These are phyloP conservation scores for Starmerella scarabaei DNA, from an alignment of 805 yeast species.

Conservation along the genomic window DNA sequence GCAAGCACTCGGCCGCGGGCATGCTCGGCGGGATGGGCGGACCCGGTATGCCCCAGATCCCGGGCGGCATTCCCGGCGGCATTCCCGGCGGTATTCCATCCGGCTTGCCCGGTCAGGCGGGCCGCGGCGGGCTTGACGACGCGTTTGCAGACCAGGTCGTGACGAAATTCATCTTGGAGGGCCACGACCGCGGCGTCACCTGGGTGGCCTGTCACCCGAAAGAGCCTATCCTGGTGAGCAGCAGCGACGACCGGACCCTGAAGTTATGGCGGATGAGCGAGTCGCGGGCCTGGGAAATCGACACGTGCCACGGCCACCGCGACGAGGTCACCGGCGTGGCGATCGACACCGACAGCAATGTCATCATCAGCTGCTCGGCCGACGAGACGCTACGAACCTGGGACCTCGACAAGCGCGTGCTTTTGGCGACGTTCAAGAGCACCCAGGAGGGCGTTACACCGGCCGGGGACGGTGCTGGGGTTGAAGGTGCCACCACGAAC, in stretches of 20 bases:
- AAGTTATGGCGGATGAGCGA: conserved; percentile 97
- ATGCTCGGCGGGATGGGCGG: conserved; percentile 15
- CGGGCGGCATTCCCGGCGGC: conserved; percentile 6
- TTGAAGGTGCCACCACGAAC: background rate
- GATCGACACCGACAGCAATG: conserved; percentile 88
- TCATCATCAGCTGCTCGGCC: conserved; percentile 86
- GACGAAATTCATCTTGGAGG: conserved; percentile 91
- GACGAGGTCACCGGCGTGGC: conserved; percentile 78
- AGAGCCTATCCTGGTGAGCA: conserved; percentile 84
- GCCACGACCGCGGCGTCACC: conserved; percentile 96
- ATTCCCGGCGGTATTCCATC: conserved; percentile 6
- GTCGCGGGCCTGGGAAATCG: conserved; percentile 98
- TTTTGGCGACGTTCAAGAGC: conserved; percentile 86
- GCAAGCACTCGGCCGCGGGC: conserved; percentile 77
- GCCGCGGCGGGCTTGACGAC: conserved; percentile 31
- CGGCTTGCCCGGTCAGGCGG: conserved; percentile 1
- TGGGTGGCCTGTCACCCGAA: conserved; percentile 99
- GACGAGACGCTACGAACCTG: conserved; percentile 93
- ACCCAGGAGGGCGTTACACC: conserved; percentile 64
- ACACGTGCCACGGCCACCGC: conserved; percentile 95
- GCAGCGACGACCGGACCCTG: conserved; percentile 90
- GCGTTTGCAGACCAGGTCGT: conserved; percentile 89
- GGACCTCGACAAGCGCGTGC: conserved; percentile 89
- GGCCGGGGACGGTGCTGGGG: background rate
- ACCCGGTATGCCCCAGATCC: conserved; percentile 2